Evolutionary conservation across 2,329 filamentous ascomycete genomes (phyloP), one percentile per base, ranked within the genome.

Genomic region (Xylaria sp.): DNA sequence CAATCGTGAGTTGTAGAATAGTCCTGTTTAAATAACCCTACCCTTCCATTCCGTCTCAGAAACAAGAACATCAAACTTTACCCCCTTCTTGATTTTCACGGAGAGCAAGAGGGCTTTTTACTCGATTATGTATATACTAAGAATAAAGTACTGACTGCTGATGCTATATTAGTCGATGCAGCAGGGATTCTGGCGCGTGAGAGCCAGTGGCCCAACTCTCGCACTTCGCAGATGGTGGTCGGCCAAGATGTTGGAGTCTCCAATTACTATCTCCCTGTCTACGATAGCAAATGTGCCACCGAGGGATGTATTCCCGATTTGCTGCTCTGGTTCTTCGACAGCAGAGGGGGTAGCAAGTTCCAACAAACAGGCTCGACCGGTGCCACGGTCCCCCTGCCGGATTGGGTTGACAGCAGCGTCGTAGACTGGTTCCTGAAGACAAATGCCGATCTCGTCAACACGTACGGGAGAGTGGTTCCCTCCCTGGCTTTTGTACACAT

Each of bases 281-380:
- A 76, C 34, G 63, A 71, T 0, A 50, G 65, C 3, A 59, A 67
- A 5, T 78, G 77, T 56, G 58, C 52, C 7, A 52, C 62, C 2
- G 52, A 54, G 11, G 50, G 52, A 2, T 78, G 76, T 52, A 53
- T 60, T 1, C 76, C 77, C 0, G 71, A 72, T 43, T 59, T 79
- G 26, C 63, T 91, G 0, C 73, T 91, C 1, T 91, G 87, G 85
- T 90, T 90, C 71, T 90, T 91, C 62, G 88, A 91, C 63, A 82
- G 78, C 50, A 76, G 81, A 16, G 86, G 86, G 34, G 85, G 85
- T 7, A 74, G 74, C 47, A 72, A 75, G 44, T 83, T 78, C 61
- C 77, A 78, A 53, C 63, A 71, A 57, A 63, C 60, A 41, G 48
- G 73, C 48, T 45, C 66, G 13, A 21, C 60, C 6, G 64, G 70